Percentiles rank a stretch among this genome's conserved stretches.
Conservation (phyloP, 192 early-diverging fungal species). For the Podila horticola region DNA sequence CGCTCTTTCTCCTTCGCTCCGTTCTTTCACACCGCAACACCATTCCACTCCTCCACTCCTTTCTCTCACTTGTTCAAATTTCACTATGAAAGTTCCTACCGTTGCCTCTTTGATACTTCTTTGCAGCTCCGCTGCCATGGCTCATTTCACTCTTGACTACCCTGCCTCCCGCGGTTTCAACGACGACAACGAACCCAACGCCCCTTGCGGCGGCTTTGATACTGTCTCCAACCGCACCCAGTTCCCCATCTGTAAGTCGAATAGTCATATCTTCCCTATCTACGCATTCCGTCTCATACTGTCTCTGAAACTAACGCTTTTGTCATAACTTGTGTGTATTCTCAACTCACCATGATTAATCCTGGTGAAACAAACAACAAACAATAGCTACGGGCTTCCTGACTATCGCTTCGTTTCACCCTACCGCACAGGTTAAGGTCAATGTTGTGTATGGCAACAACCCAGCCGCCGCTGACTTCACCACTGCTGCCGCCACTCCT, state of each 20-base stretch:
- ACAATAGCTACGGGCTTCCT: conserved; percentile 50
- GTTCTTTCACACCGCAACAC: too few species aligned
- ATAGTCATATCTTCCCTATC: background rate
- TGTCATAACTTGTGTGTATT: too few species aligned
- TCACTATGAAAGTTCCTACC: conserved; percentile 26
- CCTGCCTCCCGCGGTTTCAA: conserved; percentile 57
- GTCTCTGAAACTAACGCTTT: too few species aligned
- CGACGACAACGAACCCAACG: conserved; percentile 54
- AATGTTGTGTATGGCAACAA: conserved; percentile 51
- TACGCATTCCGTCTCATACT: too few species aligned
- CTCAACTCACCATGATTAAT: too few species aligned
- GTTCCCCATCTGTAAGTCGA: conserved; percentile 58
- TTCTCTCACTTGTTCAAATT: background rate
- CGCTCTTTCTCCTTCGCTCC: too few species aligned
- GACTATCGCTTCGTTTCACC: conserved; percentile 55
- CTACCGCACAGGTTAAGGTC: conserved; percentile 50
- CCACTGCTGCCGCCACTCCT: conserved; percentile 25
- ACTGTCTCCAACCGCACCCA: conserved; percentile 42
- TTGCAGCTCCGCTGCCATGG: conserved; percentile 47
- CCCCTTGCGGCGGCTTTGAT: conserved; percentile 62
- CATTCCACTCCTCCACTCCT: background rate
- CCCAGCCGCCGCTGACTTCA: conserved; percentile 56
- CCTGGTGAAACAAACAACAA: background rate
- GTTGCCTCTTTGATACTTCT: conserved; percentile 38
- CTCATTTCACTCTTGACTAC: conserved; percentile 60